phyloP scores from a whole-genome alignment of 352 stramenopile species.

The Phytophthora crassamura region DNA sequence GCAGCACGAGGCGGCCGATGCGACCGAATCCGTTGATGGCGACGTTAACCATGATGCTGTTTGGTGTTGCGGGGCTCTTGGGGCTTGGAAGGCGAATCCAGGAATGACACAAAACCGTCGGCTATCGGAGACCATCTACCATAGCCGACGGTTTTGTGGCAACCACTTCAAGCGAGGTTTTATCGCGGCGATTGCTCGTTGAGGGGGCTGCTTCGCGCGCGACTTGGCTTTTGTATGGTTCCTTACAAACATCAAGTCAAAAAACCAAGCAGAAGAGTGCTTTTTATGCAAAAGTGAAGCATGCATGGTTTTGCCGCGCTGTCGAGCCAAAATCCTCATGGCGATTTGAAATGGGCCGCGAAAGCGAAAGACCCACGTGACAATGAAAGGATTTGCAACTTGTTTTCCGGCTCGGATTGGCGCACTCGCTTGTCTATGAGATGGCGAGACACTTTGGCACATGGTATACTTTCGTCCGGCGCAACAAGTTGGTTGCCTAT shows the following conservation, averaged over 20 bases:
- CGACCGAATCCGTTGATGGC: conserved; percentile 99
- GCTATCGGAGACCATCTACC: conserved; percentile 10
- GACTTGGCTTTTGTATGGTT: conserved; percentile 6
- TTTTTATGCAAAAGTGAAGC: not conserved
- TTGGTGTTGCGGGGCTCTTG: conserved; percentile 11
- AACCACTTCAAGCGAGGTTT: conserved; percentile 27
- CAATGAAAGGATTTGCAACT: conserved; percentile 22
- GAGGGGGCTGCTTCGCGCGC: not conserved
- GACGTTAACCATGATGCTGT: conserved; percentile 89
- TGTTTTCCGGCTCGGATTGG: conserved; percentile 8
- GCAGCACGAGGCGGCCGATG: conserved; percentile 97
- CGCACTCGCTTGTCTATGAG: conserved; percentile 9
- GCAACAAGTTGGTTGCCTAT: no score
- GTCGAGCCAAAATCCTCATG: conserved; percentile 1
- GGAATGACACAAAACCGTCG: conserved; percentile 35
- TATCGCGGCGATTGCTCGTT: conserved; percentile 22
- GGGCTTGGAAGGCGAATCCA: conserved; percentile 46
- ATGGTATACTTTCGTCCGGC: not conserved
- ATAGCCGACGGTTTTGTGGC: no score
- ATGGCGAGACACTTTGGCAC: not conserved
- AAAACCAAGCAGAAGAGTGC: conserved; percentile 15
- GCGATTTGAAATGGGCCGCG: conserved; percentile 19
- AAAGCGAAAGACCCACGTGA: not conserved
- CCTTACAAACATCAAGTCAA: conserved; percentile 14
- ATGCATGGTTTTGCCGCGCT: conserved; percentile 29